phyloP scores from a whole-genome alignment of 1,284 basidiomycete species.

The Heterobasidion annosum region DNA sequence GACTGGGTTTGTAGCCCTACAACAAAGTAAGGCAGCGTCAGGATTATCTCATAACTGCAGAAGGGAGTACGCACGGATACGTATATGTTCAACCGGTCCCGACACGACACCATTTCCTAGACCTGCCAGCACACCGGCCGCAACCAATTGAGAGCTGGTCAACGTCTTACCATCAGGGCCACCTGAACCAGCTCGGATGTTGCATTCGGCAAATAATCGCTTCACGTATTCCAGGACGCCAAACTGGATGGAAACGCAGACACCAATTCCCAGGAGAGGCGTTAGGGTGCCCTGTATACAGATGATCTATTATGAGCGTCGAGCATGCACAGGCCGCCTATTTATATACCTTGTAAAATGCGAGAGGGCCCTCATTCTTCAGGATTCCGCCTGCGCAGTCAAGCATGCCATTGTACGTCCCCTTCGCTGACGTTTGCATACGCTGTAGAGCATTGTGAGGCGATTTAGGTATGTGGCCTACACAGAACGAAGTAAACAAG shows the following conservation, averaged over 20 bases:
- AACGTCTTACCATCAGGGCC: slow-evolving; percentile 53
- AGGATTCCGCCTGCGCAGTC: slow-evolving; percentile 85
- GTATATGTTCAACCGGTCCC: slow-evolving; percentile 95
- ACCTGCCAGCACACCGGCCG: slow-evolving; percentile 79
- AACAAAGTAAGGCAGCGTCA: background rate
- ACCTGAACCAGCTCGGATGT: slow-evolving; percentile 43
- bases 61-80: slow-evolving; percentile 67
- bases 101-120: slow-evolving; percentile 89
- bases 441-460: slow-evolving; percentile 34
- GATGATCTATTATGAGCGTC: background rate
- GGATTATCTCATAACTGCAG: background rate
- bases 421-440: slow-evolving; percentile 90
- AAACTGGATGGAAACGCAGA: slow-evolving; percentile 96
- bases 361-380: slow-evolving; percentile 86
- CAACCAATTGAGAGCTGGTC: slow-evolving; percentile 59
- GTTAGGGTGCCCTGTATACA: slow-evolving; percentile 76
- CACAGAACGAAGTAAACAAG: slow-evolving; percentile 5
- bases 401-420: slow-evolving; percentile 83
- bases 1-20: slow-evolving; percentile 85
- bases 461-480: background rate
- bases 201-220: slow-evolving; percentile 66
- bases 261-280: slow-evolving; percentile 89
- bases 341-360: slow-evolving; percentile 83
- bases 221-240: slow-evolving; percentile 88
- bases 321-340: background rate